Base-by-base conservation (phyloP, 257 asterid species). In the Rauvolfia tetraphylla region DNA sequence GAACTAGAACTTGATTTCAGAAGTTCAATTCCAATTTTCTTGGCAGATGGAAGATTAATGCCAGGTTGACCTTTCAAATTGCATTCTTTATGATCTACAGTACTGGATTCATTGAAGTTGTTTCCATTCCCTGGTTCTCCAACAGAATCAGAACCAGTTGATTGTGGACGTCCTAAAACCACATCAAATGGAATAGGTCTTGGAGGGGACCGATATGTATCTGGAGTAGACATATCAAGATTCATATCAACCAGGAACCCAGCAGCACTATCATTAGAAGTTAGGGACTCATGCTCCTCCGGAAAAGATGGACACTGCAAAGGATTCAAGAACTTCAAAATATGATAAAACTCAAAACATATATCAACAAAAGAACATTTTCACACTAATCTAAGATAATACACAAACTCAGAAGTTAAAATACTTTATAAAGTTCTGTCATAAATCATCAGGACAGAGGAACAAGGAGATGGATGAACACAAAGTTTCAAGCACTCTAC, bases 111-210 rank as follows among this genome's bases (percentile, higher is more conserved):
- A 71, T 68, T 86, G 57, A 70, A 81, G 66, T 80, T 73, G 83
- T 27, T 79, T 70, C 72, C 84, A 20, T 58, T 72, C 51, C 76
- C 25, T 31, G 75, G 48, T 27, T 83, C 81, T 72, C 79, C 85
- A 49, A 53, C 69, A 65, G 84, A 57, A 63, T 75, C 86, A 25
- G 76, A 39, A 61, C 36, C 84, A 7, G 78, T 51, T 25, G 87
- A 75, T 22, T 10, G 72, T 65, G 85, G 87, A 68, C 69, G 79
- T 31, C 92, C 92, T 74, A 89, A 78, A 74, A 87, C 89, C 68
- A 81, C 85, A 48, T 89, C 92, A 31, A 87, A 91, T 20, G 97
- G 97, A 67, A 88, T 81, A 38, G 97, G 97, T 66, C 89, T 79
- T 58, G 95, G 95, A 58, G 95, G 97, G 66, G 92, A 54, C 20